phyloP scores from a whole-genome alignment of 2,329 filamentous ascomycete species.

The Penicillium brasilianum region DNA sequence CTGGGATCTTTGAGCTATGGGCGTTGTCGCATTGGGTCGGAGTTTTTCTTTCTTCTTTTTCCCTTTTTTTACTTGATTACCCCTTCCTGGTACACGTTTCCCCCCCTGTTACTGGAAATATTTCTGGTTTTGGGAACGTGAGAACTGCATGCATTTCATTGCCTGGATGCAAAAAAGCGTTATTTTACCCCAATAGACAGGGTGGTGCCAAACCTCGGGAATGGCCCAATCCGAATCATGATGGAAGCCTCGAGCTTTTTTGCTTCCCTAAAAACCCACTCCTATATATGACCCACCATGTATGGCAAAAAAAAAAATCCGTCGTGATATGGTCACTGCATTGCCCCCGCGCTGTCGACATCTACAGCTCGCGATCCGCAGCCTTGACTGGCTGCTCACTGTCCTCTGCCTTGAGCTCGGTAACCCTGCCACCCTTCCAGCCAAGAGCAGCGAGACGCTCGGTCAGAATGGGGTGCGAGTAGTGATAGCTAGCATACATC shows the following conservation, averaged over 20 bases:
- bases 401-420: slow-evolving; percentile 57
- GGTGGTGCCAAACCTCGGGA: neutral
- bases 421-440: slow-evolving; percentile 70
- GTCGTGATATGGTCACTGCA: neutral
- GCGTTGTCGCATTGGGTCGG: slow-evolving; percentile 35
- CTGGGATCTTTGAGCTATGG: slow-evolving; percentile 21
- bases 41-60: slow-evolving; percentile 24
- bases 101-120: slow-evolving; percentile 6
- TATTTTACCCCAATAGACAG: slow-evolving; percentile 14
- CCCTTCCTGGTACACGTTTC: slow-evolving; percentile 10
- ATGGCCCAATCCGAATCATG: slow-evolving; percentile 16
- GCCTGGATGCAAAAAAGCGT: slow-evolving; percentile 25
- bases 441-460: slow-evolving; percentile 90
- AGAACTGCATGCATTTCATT: slow-evolving; percentile 25
- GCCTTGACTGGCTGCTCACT: slow-evolving; percentile 69
- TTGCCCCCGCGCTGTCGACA: neutral
- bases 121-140: slow-evolving; percentile 15
- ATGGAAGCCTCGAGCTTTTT: slow-evolving; percentile 8
- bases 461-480: slow-evolving; percentile 93
- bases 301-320: neutral
- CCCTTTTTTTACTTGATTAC: neutral
- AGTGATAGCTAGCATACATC: slow-evolving; percentile 98
- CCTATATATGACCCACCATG: neutral
- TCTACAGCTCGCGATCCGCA: slow-evolving; percentile 75
- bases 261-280: neutral